A percentile compares a stretch with the other conserved stretches of the same genome.
Evolutionary conservation across 2,329 filamentous ascomycete species (phyloP).

Genomic region (Seiridium cupressi): DNA sequence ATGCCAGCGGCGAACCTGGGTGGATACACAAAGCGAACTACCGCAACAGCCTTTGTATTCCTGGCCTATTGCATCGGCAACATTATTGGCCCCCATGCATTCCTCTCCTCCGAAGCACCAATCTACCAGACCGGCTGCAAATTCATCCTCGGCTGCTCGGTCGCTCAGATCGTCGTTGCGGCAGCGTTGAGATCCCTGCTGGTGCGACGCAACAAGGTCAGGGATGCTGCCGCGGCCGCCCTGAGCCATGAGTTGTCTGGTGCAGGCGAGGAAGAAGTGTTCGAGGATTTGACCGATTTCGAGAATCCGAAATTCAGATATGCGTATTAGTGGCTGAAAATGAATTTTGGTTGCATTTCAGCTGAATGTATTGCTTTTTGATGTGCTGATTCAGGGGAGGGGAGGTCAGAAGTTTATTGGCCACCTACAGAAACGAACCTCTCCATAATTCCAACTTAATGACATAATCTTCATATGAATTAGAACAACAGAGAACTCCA

Average conservation of each 20-base stretch:
- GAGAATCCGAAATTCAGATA: neutral
- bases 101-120: slow-evolving; percentile 41
- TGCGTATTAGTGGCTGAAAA: neutral
- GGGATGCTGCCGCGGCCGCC: slow-evolving; percentile 22
- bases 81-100: slow-evolving; percentile 43
- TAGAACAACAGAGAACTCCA: too few relatives aligned
- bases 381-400: too few relatives aligned
- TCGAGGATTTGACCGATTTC: neutral
- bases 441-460: neutral
- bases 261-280: neutral
- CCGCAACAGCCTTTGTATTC: slow-evolving; percentile 43
- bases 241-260: neutral
- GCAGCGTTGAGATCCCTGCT: slow-evolving; percentile 32
- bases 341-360: neutral
- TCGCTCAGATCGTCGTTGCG: slow-evolving; percentile 37
- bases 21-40: slow-evolving; percentile 46
- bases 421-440: neutral
- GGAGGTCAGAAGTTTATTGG: too few relatives aligned
- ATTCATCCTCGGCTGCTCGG: slow-evolving; percentile 46
- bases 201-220: slow-evolving; percentile 34
- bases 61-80: slow-evolving; percentile 46
- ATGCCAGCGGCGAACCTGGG: slow-evolving; percentile 47
- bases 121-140: slow-evolving; percentile 51
- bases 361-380: too few relatives aligned
- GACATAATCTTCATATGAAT: neutral